Evolutionary conservation across 495 filamentous ascomycete species (phyloP).

Genomic region (Mytilinidion resinicola): DNA sequence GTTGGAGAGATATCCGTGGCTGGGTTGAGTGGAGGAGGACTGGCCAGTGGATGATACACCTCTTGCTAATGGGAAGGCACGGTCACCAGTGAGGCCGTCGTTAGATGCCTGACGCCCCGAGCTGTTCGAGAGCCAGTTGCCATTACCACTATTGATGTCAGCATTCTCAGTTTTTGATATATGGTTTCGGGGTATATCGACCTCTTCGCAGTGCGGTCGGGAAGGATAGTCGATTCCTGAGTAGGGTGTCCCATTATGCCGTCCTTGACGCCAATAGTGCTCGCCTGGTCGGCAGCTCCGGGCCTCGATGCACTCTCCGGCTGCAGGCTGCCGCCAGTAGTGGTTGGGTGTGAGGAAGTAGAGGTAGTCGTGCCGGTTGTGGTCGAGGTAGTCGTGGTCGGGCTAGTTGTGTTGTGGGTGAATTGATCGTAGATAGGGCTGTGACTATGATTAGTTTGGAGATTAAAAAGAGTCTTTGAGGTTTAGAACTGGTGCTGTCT

Average conservation of each 20-base stretch:
- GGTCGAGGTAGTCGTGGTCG: constrained; percentile 4
- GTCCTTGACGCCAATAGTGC: constrained; percentile 33
- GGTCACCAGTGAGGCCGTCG: not conserved
- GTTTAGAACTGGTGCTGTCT: not conserved
- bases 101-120: not conserved
- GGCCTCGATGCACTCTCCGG: not conserved
- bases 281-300: constrained; percentile 12
- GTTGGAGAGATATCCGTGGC: constrained; percentile 1
- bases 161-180: too few species aligned
- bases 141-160: too few species aligned
- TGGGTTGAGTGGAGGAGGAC: not conserved
- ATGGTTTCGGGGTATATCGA: not conserved
- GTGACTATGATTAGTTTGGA: not conserved
- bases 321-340: not conserved
- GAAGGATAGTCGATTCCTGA: not conserved
- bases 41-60: constrained; percentile 1
- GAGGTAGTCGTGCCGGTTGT: constrained; percentile 3
- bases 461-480: not conserved
- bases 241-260: constrained; percentile 28
- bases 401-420: not conserved
- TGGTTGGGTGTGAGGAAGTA: constrained; percentile 7
- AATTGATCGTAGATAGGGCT: constrained; percentile 21
- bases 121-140: not conserved
- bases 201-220: not conserved
- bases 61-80: constrained; percentile 17